A percentile compares a stretch with the other conserved stretches of the same genome.
Conservation (phyloP, 441 rosid genomes). For the Sinapis alba region DNA sequence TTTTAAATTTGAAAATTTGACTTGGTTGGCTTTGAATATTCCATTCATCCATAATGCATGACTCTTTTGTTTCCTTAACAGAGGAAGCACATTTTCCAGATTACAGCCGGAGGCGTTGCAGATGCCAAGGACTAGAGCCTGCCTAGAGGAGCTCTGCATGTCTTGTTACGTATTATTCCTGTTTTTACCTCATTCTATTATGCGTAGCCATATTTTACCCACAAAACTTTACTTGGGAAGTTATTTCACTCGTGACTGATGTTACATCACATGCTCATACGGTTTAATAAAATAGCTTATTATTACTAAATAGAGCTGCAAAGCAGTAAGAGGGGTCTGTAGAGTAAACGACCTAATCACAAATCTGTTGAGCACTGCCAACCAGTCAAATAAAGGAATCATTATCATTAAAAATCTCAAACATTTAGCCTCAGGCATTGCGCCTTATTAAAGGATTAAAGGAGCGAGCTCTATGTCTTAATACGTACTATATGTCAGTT, state of each 20-base stretch:
- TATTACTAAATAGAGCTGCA: not conserved
- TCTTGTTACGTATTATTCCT: conserved; percentile 1
- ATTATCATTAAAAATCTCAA: too few species aligned
- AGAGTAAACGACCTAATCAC: too few species aligned
- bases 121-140: conserved; percentile 74
- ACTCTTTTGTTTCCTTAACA: conserved; percentile 46
- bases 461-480: too few species aligned
- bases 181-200: not conserved
- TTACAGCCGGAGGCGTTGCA: conserved; percentile 82
- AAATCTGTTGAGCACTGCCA: too few species aligned
- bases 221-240: not conserved
- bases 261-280: not conserved
- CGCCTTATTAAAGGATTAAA: too few species aligned
- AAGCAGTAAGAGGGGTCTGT: not conserved
- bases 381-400: too few species aligned
- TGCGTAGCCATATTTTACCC: not conserved
- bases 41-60: not conserved
- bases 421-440: too few species aligned
- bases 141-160: not conserved
- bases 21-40: not conserved
- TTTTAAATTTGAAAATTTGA: too few species aligned
- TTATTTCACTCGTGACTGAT: not conserved
- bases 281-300: not conserved
- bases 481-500: too few species aligned
- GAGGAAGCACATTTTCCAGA: conserved; percentile 64